Evolutionary conservation across 805 yeast species (phyloP), one percentile per base, ranked within the genome.

Genomic region (Hanseniaspora guilliermondii): DNA sequence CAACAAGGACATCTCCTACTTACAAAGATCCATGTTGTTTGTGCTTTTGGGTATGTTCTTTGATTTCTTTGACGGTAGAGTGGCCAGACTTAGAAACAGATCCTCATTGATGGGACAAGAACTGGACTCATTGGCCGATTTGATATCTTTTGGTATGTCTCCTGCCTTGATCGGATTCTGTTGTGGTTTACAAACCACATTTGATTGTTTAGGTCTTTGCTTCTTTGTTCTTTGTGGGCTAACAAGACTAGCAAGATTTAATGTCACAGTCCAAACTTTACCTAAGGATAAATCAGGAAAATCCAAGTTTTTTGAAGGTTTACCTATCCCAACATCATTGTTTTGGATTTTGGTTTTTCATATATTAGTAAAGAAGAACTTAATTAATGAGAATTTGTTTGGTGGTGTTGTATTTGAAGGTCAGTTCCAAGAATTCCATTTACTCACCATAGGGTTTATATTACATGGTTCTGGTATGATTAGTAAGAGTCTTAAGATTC

Each of bases 21-120:
- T 82, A 33, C 91, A 85, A 70, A 76, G 96, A 61, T 96, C 97
- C 1, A 89, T 88, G 70, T 81, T 84, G 60, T 87, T 85, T 70
- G 87, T 88, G 44, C 75, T 85, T n/a, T 73, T 91, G 60, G 98
- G 98, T 5, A 78, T 91, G 64, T 87, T 93, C 66, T 91, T 91
- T 68, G 98, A 91, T 68, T 88, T 93, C 67, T 85, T 93, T 67
- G 98, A 93, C 67, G 98, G 98, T 36, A 80, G 95, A 62, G 98
- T 91, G 7, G 98, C 98, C 4, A 78, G 98, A 64, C 77, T 93
- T 71, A 79, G 96, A 70, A 85, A 88, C 67, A 87, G 89, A 71
- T 79, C 95, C 2, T 83, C 94, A 12, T 75, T 93, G 54, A 86
- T 93, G 85, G 98, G 98, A 57, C 97, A 93, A 70, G 98, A 93